Evolutionary conservation across 2,329 filamentous ascomycete species (phyloP).

Genomic region (Colletotrichum sansevieriae): DNA sequence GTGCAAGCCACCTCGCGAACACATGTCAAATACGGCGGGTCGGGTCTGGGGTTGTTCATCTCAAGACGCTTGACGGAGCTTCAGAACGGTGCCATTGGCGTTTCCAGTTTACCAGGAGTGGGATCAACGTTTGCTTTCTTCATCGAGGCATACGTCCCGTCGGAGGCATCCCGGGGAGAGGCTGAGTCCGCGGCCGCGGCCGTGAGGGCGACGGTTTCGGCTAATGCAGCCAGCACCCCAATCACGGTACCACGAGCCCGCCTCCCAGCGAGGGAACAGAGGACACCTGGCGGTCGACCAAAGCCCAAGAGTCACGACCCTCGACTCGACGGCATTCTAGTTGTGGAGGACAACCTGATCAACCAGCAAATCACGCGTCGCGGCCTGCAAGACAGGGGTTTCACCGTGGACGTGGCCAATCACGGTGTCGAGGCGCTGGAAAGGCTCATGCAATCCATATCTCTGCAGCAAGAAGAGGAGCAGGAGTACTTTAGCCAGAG

Average conservation of each 20-base stretch:
- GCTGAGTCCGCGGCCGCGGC: conserved; percentile 54
- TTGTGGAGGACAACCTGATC: conserved; percentile 73
- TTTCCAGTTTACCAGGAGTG: conserved; percentile 75
- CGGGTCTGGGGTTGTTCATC: conserved; percentile 84
- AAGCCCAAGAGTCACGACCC: conserved; percentile 38
- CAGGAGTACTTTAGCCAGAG: conserved; percentile 26
- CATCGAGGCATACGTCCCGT: conserved; percentile 68
- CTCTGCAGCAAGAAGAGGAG: conserved; percentile 36
- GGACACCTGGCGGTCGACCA: conserved; percentile 30
- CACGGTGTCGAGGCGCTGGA: conserved; percentile 69
- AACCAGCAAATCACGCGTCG: conserved; percentile 70
- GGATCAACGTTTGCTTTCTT: conserved; percentile 84
- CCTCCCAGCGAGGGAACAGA: conserved; percentile 22
- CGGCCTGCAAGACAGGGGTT: conserved; percentile 63
- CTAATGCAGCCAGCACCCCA: conserved; percentile 25
- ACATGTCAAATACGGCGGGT: conserved; percentile 84
- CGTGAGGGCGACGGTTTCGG: conserved; percentile 7
- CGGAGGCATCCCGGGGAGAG: conserved; percentile 55
- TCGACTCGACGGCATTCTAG: conserved; percentile 59
- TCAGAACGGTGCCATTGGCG: conserved; percentile 84
- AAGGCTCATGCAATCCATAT: conserved; percentile 53
- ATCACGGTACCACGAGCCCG: conserved; percentile 3
- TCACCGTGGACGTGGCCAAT: conserved; percentile 66
- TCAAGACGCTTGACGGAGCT: conserved; percentile 83
- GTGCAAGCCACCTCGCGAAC: conserved; percentile 82